A percentile compares a stretch with the other conserved stretches of the same genome.
phyloP scores from a whole-genome alignment of 2,329 filamentous ascomycete species.

The Cladosporium sp. region DNA sequence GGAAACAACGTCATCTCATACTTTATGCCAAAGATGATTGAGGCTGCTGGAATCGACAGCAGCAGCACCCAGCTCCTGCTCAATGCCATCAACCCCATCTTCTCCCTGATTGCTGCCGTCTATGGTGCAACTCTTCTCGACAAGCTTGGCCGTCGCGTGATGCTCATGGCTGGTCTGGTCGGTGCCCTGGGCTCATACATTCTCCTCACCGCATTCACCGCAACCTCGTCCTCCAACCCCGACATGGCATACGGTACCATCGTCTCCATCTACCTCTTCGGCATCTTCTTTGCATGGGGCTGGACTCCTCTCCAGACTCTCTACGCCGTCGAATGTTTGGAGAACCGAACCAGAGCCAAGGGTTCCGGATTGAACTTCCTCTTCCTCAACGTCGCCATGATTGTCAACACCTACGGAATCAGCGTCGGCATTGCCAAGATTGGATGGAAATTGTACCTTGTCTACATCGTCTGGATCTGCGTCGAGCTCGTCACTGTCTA shows the following conservation, averaged over 20 bases:
- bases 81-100: slow-evolving; percentile 45
- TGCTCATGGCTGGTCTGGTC: slow-evolving; percentile 40
- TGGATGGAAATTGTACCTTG: slow-evolving; percentile 31
- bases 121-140: slow-evolving; percentile 42
- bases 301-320: slow-evolving; percentile 44
- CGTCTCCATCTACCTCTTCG: slow-evolving; percentile 44
- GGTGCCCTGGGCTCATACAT: slow-evolving; percentile 39
- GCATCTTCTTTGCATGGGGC: slow-evolving; percentile 43
- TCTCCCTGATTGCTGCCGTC: slow-evolving; percentile 40
- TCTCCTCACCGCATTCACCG: slow-evolving; percentile 39
- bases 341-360: slow-evolving; percentile 43
- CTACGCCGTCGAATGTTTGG: slow-evolving; percentile 42
- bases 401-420: slow-evolving; percentile 39
- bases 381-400: slow-evolving; percentile 47
- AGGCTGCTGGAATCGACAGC: slow-evolving; percentile 40
- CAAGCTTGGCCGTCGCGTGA: slow-evolving; percentile 36
- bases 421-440: slow-evolving; percentile 29
- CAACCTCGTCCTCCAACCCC: slow-evolving; percentile 27
- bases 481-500: slow-evolving; percentile 33
- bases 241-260: slow-evolving; percentile 40
- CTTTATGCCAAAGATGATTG: slow-evolving; percentile 39
- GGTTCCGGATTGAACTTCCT: slow-evolving; percentile 38
- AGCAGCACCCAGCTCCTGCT: slow-evolving; percentile 41
- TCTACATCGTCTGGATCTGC: slow-evolving; percentile 35
- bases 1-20: slow-evolving; percentile 34